Evolutionary conservation across 139 green algal genomes (phyloP).

Genomic region (Chlorella sp.): DNA sequence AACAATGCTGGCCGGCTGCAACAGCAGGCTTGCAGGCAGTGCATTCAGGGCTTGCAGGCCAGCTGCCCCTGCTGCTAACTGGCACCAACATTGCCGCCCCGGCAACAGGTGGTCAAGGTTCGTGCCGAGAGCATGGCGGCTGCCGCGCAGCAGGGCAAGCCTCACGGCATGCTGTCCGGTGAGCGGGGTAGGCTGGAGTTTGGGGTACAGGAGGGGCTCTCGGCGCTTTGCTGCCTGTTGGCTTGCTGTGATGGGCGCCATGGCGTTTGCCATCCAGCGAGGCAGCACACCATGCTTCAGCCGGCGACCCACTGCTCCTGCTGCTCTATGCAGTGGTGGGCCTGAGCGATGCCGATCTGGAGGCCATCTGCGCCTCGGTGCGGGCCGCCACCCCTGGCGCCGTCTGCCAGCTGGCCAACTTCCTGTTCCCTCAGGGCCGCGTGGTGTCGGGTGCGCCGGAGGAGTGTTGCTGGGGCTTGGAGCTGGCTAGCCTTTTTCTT

Average conservation of each 20-base stretch:
- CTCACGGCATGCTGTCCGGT: slow-evolving; percentile 89
- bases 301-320: too few species aligned
- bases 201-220: too few species aligned
- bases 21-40: too few species aligned
- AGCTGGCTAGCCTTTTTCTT: not conserved
- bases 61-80: too few species aligned
- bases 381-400: slow-evolving; percentile 3
- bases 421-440: slow-evolving; percentile 90
- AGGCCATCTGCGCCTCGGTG: slow-evolving; percentile 50
- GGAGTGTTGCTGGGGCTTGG: not conserved
- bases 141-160: slow-evolving; percentile 64
- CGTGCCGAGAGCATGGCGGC: slow-evolving; percentile 86
- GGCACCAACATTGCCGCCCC: not conserved
- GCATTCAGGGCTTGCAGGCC: too few species aligned
- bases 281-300: too few species aligned
- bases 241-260: too few species aligned
- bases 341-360: slow-evolving; percentile 77
- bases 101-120: slow-evolving; percentile 82
- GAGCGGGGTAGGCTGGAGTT: too few species aligned
- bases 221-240: too few species aligned
- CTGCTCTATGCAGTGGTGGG: slow-evolving; percentile 73
- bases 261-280: too few species aligned
- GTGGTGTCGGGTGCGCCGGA: slow-evolving; percentile 70
- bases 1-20: too few species aligned
- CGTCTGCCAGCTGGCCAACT: slow-evolving; percentile 91